Conservation (phyloP, 2,329 filamentous ascomycete species). For the Penicillium expansum region DNA sequence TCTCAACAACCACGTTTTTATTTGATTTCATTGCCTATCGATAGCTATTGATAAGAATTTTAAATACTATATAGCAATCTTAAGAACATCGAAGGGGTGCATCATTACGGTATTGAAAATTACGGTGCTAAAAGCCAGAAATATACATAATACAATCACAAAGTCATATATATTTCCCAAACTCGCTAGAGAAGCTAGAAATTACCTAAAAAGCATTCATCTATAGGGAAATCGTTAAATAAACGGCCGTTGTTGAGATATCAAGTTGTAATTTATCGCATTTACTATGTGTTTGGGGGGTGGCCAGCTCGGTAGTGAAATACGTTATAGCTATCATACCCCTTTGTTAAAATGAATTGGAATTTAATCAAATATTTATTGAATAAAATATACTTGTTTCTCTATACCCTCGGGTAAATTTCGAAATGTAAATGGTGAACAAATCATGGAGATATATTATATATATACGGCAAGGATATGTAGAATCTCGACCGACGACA, state of each 20-base stretch:
- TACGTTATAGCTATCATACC: neutral
- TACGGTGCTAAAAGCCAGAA: too few species aligned
- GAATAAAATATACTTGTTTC: neutral
- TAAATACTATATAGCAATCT: too few species aligned
- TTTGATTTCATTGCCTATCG: too few species aligned
- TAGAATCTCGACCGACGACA: too few species aligned
- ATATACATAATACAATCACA: too few species aligned
- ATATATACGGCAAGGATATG: accelerated
- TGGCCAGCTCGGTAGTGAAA: too few species aligned
- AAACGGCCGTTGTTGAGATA: neutral
- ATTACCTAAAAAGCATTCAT: neutral
- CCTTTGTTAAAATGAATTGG: neutral
- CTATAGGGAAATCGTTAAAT: neutral
- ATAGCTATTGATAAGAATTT: too few species aligned
- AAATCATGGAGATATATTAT: neutral
- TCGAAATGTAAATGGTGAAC: accelerated
- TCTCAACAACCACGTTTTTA: too few species aligned
- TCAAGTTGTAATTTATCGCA: neutral
- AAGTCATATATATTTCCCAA: too few species aligned
- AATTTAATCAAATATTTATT: neutral
- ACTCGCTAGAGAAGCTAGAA: too few species aligned
- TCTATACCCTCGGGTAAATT: accelerated
- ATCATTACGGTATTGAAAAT: too few species aligned
- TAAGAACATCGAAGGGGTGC: too few species aligned
- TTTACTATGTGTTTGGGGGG: neutral